These are phyloP conservation scores for Trametes elegans DNA, from an alignment of 768 basidiomycete species.

Conservation along the genomic window DNA sequence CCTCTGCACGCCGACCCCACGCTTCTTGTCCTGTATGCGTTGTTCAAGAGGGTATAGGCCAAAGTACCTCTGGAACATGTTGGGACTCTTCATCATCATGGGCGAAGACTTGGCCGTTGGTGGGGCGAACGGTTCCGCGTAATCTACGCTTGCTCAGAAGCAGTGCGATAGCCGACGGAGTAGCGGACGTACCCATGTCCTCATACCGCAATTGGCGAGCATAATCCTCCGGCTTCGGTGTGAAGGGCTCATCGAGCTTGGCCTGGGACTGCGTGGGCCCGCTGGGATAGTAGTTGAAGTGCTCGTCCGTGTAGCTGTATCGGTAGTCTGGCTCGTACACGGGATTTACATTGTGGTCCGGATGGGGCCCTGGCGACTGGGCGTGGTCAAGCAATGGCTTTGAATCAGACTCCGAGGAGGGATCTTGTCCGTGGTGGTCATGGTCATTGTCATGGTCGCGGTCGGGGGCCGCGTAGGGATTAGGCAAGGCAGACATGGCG, in stretches of 20 bases:
- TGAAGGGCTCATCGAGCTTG: conserved; percentile 18
- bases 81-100: conserved; percentile 10
- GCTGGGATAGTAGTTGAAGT: conserved; percentile 18
- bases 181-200: conserved; percentile 15
- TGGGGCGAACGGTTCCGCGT: conserved; percentile 51
- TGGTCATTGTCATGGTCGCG: conserved; percentile 17
- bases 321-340: conserved; percentile 13
- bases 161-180: neutral
- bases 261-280: conserved; percentile 9
- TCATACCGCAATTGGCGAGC: conserved; percentile 14
- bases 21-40: conserved; percentile 84
- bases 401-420: conserved; percentile 13
- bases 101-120: conserved; percentile 22
- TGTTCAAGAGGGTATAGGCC: conserved; percentile 63
- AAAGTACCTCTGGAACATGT: conserved; percentile 19
- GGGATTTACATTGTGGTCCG: neutral
- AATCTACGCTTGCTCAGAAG: conserved; percentile 44
- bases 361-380: neutral
- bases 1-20: conserved; percentile 79
- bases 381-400: conserved; percentile 10
- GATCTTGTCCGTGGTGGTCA: conserved; percentile 11
- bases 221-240: conserved; percentile 14
- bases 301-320: conserved; percentile 18
- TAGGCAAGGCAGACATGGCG: no score
- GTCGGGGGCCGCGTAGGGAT: conserved; percentile 12